phyloP scores from a whole-genome alignment of 306 rosid genomes.

The Pyrus bretschneideri region DNA sequence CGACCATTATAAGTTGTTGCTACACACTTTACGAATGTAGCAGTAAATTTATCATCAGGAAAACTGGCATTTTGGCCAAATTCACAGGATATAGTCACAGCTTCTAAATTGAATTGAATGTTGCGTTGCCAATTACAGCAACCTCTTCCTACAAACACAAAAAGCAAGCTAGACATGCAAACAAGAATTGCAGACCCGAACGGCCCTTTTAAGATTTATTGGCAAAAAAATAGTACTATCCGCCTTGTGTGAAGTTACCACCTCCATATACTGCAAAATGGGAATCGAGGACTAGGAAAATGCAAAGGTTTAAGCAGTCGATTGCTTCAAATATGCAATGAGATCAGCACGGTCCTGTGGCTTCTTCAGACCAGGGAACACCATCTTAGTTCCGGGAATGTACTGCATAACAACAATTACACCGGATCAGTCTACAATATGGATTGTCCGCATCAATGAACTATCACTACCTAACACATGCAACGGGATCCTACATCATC shows the following conservation, averaged over 20 bases:
- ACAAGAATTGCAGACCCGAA: conserved; percentile 35
- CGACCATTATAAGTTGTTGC: neutral
- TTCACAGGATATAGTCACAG: neutral
- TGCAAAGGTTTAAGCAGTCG: conserved; percentile 42
- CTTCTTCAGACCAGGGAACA: conserved; percentile 91
- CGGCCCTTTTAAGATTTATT: conserved; percentile 34
- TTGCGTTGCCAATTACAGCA: conserved; percentile 33
- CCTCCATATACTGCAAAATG: conserved; percentile 35
- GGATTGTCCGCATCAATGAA: neutral
- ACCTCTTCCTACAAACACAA: conserved; percentile 21
- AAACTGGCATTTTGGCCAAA: conserved; percentile 18
- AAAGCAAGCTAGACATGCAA: conserved; percentile 28
- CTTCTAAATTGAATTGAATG: conserved; percentile 19
- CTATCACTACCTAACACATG: neutral
- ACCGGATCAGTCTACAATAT: neutral
- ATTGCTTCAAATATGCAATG: conserved; percentile 76
- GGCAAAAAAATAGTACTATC: conserved; percentile 33
- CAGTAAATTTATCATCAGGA: neutral
- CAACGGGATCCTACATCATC: neutral
- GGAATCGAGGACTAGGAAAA: conserved; percentile 7
- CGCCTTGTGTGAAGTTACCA: conserved; percentile 25
- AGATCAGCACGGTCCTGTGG: conserved; percentile 96
- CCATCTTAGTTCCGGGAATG: conserved; percentile 98
- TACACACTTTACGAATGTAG: neutral
- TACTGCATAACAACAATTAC: conserved; percentile 43